Evolutionary conservation across 306 rosid species (phyloP).

Genomic region (Vicia villosa): DNA sequence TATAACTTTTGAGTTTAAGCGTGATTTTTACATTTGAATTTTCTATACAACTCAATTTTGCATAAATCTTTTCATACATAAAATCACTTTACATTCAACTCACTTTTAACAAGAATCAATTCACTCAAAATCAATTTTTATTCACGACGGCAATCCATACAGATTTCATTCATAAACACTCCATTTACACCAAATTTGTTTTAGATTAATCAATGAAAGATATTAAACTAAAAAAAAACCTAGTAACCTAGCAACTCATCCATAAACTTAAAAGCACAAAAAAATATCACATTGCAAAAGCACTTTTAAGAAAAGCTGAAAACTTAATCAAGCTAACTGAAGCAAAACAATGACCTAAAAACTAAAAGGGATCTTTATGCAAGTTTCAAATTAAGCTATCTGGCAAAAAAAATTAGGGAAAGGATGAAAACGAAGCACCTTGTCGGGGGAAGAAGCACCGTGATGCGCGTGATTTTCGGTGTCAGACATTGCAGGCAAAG

Average conservation of each 20-base stretch:
- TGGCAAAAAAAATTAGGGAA: neutral
- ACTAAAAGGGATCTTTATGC: neutral
- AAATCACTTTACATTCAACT: too few relatives aligned
- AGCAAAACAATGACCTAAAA: slow-evolving; percentile 5
- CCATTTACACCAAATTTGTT: neutral
- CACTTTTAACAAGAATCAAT: too few relatives aligned
- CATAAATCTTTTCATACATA: too few relatives aligned
- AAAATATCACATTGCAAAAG: neutral
- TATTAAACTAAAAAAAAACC: neutral
- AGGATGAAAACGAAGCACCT: slow-evolving; percentile 16
- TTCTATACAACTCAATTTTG: too few relatives aligned
- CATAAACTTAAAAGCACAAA: neutral
- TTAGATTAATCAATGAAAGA: neutral
- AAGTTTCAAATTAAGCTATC: neutral
- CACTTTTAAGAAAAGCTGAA: neutral
- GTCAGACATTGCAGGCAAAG: slow-evolving; percentile 58
- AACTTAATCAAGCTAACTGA: slow-evolving; percentile 10
- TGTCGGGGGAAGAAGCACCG: slow-evolving; percentile 42
- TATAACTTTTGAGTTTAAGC: too few relatives aligned
- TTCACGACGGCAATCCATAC: too few relatives aligned
- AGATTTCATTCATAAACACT: neutral
- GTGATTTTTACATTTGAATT: too few relatives aligned
- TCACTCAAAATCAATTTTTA: too few relatives aligned
- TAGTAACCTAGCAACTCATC: neutral
- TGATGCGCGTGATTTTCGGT: slow-evolving; percentile 40